Evolutionary conservation across 345 rosid genomes (phyloP).

Genomic region (Populus davidiana): DNA sequence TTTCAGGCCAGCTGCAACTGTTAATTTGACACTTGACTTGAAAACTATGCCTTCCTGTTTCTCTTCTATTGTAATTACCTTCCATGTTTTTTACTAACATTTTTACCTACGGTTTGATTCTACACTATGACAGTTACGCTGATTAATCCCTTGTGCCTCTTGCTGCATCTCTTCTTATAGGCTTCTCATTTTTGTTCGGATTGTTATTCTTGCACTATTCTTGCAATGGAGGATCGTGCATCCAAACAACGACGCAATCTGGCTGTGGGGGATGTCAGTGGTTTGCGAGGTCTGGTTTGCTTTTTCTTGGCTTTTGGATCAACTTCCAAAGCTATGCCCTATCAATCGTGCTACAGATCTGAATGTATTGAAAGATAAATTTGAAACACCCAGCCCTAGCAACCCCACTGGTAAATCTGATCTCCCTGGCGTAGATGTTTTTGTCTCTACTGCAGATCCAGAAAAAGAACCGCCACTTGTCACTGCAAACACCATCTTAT

Average conservation of each 20-base stretch:
- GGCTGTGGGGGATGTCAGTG: conserved; percentile 99
- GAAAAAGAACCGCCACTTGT: conserved; percentile 99
- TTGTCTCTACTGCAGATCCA: conserved; percentile 97
- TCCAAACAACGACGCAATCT: conserved; percentile 67
- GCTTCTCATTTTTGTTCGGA: conserved; percentile 75
- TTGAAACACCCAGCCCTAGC: conserved; percentile 65
- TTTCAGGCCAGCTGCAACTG: neutral
- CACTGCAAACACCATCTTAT: conserved; percentile 90
- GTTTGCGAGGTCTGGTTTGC: conserved; percentile 98
- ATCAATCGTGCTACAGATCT: conserved; percentile 89
- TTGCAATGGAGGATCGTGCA: conserved; percentile 70
- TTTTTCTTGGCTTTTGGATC: conserved; percentile 97
- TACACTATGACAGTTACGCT: neutral
- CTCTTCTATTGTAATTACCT: neutral
- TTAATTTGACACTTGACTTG: too few relatives aligned
- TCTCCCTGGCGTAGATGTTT: conserved; percentile 89
- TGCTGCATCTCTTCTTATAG: conserved; percentile 35
- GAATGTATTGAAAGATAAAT: conserved; percentile 85
- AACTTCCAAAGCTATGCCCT: conserved; percentile 90
- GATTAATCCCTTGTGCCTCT: conserved; percentile 10
- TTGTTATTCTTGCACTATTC: conserved; percentile 70
- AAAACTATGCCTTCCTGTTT: neutral
- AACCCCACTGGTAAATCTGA: conserved; percentile 94
- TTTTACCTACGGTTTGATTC: neutral
- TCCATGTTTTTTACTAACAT: neutral